phyloP scores from a whole-genome alignment of 23 red algal species.

The Cyanidium caldarium region DNA sequence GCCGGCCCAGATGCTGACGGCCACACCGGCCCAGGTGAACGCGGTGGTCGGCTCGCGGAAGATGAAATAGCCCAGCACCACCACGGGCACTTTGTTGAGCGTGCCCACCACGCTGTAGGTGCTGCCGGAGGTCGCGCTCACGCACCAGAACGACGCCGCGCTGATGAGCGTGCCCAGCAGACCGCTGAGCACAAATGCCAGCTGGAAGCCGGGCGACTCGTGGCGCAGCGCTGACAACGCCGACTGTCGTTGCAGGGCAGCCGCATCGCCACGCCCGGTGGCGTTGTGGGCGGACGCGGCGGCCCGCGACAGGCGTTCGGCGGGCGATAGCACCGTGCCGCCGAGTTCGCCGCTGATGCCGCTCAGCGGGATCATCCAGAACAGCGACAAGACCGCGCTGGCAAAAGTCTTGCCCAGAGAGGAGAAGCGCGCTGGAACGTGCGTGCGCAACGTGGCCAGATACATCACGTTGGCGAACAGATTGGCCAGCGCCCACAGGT shows the following conservation, averaged over 20 bases:
- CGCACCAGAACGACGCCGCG: slow-evolving; percentile 70
- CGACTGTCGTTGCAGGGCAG: neutral
- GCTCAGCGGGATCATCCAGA: slow-evolving; percentile 47
- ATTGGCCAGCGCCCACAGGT: slow-evolving; percentile 67
- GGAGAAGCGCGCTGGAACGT: slow-evolving; percentile 17
- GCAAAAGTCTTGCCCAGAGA: slow-evolving; percentile 49
- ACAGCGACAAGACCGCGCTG: slow-evolving; percentile 49
- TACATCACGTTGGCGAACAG: slow-evolving; percentile 70
- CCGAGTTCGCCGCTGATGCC: slow-evolving; percentile 37
- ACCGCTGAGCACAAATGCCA: slow-evolving; percentile 35
- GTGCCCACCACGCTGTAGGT: slow-evolving; percentile 67
- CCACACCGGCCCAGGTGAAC: slow-evolving; percentile 57
- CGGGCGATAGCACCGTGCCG: neutral
- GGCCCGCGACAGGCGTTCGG: neutral
- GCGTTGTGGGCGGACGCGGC: neutral
- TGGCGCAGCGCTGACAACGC: neutral
- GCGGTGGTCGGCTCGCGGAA: slow-evolving; percentile 51
- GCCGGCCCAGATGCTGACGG: slow-evolving; percentile 51
- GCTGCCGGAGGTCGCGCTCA: slow-evolving; percentile 48
- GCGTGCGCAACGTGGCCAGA: slow-evolving; percentile 22
- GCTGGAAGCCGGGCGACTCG: slow-evolving; percentile 7
- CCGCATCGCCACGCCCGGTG: too few relatives aligned
- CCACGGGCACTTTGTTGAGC: slow-evolving; percentile 88
- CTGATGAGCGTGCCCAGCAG: slow-evolving; percentile 50
- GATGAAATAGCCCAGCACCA: slow-evolving; percentile 43